phyloP scores from a whole-genome alignment of 2,329 filamentous ascomycete genomes.

The Fusarium virguliforme region DNA sequence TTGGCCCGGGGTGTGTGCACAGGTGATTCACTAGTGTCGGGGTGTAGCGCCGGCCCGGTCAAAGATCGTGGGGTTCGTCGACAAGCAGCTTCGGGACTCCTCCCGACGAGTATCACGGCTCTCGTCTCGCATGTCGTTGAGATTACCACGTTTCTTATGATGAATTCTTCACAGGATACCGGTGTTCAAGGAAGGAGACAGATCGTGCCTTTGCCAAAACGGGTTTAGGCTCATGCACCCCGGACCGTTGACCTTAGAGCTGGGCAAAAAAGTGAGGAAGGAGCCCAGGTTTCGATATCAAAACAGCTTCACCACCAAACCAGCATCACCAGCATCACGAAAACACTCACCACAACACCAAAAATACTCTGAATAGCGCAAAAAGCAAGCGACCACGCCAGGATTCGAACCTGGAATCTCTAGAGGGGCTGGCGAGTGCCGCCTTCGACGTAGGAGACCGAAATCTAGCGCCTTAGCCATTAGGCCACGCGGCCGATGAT shows the following conservation, averaged over 20 bases:
- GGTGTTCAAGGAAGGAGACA: neutral
- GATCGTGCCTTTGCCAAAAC: neutral
- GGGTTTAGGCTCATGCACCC: slow-evolving; percentile 5
- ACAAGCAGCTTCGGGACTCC: slow-evolving; percentile 31
- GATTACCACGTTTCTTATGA: neutral
- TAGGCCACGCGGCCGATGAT: slow-evolving; percentile 61
- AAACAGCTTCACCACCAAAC: slow-evolving; percentile 7
- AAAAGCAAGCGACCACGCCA: slow-evolving; percentile 58
- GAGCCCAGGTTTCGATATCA: slow-evolving; percentile 1
- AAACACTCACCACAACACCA: neutral
- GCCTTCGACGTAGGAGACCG: slow-evolving; percentile 48
- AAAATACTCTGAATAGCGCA: slow-evolving; percentile 1
- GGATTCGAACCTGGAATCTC: slow-evolving; percentile 62
- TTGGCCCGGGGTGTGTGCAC: slow-evolving; percentile 28
- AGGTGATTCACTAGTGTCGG: slow-evolving; percentile 13
- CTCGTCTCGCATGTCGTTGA: neutral
- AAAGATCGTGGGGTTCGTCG: slow-evolving; percentile 38
- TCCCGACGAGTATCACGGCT: slow-evolving; percentile 17
- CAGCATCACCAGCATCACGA: neutral
- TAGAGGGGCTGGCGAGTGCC: slow-evolving; percentile 49
- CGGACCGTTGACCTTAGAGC: slow-evolving; percentile 18
- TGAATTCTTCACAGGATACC: neutral
- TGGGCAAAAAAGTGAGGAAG: slow-evolving; percentile 15
- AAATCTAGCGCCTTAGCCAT: slow-evolving; percentile 64
- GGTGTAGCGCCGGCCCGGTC: slow-evolving; percentile 33